Evolutionary conservation across 192 early-diverging fungal species (phyloP).

Genomic region (Umbelopsis sp.): DNA sequence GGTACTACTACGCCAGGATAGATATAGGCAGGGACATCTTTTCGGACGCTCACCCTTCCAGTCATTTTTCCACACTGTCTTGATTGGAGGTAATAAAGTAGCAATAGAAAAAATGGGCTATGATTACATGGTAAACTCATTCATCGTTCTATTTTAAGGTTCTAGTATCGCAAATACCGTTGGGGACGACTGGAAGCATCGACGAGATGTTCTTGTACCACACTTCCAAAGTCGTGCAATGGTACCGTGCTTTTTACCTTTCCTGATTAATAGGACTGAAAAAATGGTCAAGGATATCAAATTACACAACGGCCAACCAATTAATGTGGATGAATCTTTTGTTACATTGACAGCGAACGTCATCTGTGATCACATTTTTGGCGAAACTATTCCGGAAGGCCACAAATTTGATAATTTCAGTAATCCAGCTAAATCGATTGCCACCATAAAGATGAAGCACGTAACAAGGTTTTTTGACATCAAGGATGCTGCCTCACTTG

Average conservation of each 20-base stretch:
- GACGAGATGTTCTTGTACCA: constrained; percentile 10
- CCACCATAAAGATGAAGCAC: neutral
- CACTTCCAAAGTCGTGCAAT: constrained; percentile 12
- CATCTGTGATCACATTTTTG: constrained; percentile 21
- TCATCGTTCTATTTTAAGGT: neutral
- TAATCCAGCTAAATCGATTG: neutral
- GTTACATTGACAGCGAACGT: constrained; percentile 14
- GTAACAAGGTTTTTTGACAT: neutral
- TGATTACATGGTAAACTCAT: no score
- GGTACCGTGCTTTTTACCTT: neutral
- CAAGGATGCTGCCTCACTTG: neutral
- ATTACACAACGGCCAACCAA: neutral
- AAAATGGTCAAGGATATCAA: neutral
- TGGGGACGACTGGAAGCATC: constrained; percentile 16
- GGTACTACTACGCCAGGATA: neutral
- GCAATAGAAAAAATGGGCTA: no score
- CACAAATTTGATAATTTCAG: neutral
- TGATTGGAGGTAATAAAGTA: neutral
- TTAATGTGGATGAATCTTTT: constrained; percentile 1
- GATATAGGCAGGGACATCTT: neutral
- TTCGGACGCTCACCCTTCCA: neutral
- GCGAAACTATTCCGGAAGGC: neutral
- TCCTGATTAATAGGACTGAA: neutral
- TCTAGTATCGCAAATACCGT: neutral
- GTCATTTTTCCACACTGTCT: neutral